phyloP scores from a whole-genome alignment of 352 stramenopile species.

The Peronospora destructor region DNA sequence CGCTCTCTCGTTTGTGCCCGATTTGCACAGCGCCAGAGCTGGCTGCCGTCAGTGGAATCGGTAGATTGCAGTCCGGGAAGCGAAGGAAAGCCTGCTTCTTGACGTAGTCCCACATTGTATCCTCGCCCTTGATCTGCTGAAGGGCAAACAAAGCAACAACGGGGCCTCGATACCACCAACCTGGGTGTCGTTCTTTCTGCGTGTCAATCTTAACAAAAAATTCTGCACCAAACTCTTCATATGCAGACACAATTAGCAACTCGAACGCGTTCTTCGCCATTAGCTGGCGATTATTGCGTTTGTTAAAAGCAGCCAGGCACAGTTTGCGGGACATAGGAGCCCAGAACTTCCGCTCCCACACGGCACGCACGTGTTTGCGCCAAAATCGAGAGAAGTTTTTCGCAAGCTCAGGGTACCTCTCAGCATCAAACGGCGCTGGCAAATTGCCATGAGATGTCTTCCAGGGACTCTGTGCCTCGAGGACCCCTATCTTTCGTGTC shows the following conservation, averaged over 20 bases:
- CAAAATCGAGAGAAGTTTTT: conserved; percentile 35
- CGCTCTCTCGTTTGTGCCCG: conserved; percentile 11
- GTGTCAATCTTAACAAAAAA: conserved; percentile 47
- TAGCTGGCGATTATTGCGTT: conserved; percentile 33
- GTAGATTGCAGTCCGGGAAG: conserved; percentile 41
- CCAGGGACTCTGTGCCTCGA: conserved; percentile 36
- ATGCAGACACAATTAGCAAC: conserved; percentile 26
- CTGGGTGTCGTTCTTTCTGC: conserved; percentile 27
- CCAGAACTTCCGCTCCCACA: conserved; percentile 62
- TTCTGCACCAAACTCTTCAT: conserved; percentile 23
- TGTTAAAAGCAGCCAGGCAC: conserved; percentile 6
- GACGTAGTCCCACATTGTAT: conserved; percentile 34
- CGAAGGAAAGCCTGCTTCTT: conserved; percentile 24
- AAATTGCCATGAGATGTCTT: conserved; percentile 24
- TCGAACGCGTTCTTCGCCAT: conserved; percentile 32
- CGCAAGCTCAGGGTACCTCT: conserved; percentile 13
- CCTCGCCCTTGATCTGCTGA: conserved; percentile 23
- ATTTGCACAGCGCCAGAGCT: conserved; percentile 27
- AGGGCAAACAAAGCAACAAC: conserved; percentile 33
- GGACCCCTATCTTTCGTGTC: conserved; percentile 12
- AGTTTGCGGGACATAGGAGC: conserved; percentile 17
- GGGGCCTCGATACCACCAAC: conserved; percentile 46
- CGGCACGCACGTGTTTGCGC: conserved; percentile 23
- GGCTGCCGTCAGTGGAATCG: conserved; percentile 28
- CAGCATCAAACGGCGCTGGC: conserved; percentile 36